A percentile compares a stretch with the other conserved stretches of the same genome.
Conservation (phyloP, 2,329 filamentous ascomycete genomes). For the Bipolaris cookei region DNA sequence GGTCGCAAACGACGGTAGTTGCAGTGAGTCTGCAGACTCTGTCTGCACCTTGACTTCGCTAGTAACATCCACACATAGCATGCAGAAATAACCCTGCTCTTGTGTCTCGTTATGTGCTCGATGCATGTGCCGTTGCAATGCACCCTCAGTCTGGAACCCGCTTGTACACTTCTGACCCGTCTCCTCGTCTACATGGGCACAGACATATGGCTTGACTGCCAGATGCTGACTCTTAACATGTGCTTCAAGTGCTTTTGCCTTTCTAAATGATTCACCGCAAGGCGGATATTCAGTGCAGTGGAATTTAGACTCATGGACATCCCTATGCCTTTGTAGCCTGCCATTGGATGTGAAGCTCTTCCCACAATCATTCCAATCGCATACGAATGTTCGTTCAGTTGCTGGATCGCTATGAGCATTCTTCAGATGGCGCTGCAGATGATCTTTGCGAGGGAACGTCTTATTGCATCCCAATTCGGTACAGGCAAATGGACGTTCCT, state of each 20-base stretch:
- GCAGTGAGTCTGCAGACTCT: background rate
- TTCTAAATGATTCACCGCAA: constrained; percentile 82
- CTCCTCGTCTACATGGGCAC: constrained; percentile 62
- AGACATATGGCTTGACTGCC: constrained; percentile 72
- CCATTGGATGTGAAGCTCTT: constrained; percentile 84
- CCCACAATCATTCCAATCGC: constrained; percentile 73
- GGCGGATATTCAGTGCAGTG: constrained; percentile 73
- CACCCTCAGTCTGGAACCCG: constrained; percentile 75
- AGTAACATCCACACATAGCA: constrained; percentile 65
- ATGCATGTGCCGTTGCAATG: constrained; percentile 73
- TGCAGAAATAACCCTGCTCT: constrained; percentile 71
- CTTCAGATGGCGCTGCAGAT: constrained; percentile 84
- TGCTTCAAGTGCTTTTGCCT: constrained; percentile 82
- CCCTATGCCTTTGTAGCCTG: constrained; percentile 75
- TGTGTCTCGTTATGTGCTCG: constrained; percentile 69
- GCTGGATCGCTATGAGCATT: constrained; percentile 70
- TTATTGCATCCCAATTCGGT: constrained; percentile 75
- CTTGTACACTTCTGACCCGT: constrained; percentile 66
- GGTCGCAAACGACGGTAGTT: constrained; percentile 67
- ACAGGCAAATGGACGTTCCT: constrained; percentile 81
- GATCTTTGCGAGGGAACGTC: constrained; percentile 83
- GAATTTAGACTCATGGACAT: constrained; percentile 79
- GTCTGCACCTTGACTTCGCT: constrained; percentile 32
- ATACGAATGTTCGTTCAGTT: constrained; percentile 69
- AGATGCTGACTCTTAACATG: constrained; percentile 82